Percentiles rank a stretch among this genome's conserved stretches.
phyloP scores from a whole-genome alignment of 345 rosid species.

The Populus pruinosa region DNA sequence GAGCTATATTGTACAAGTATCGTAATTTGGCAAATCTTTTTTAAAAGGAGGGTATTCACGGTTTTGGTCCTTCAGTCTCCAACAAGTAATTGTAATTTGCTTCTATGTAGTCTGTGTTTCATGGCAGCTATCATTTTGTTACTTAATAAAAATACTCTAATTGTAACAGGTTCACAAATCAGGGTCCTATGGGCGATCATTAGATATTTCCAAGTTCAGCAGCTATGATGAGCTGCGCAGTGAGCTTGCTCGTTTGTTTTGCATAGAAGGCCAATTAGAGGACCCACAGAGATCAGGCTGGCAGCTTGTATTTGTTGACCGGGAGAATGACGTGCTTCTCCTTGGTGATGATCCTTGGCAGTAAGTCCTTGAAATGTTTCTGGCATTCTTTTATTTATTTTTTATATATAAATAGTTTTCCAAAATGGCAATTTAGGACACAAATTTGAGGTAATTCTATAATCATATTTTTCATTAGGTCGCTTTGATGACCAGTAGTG shows the following conservation, averaged over 20 bases:
- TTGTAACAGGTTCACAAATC: conserved; percentile 57
- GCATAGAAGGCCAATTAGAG: conserved; percentile 73
- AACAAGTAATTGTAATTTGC: background rate
- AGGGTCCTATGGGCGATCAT: conserved; percentile 73
- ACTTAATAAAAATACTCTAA: background rate
- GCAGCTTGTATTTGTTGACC: conserved; percentile 94
- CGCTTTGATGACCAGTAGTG: too few relatives aligned
- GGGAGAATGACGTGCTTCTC: conserved; percentile 89
- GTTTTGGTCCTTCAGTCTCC: background rate
- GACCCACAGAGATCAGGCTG: conserved; percentile 91
- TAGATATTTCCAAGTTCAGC: conserved; percentile 83
- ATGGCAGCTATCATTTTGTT: background rate
- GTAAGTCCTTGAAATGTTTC: conserved; percentile 35
- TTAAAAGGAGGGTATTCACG: background rate
- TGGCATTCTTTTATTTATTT: background rate
- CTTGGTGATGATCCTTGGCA: conserved; percentile 93
- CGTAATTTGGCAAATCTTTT: background rate
- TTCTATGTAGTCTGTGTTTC: background rate
- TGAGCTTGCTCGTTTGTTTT: conserved; percentile 77
- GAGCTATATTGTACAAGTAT: background rate
- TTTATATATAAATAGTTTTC: background rate
- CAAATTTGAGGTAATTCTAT: background rate
- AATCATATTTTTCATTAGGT: too few relatives aligned
- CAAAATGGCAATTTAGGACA: background rate
- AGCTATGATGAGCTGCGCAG: conserved; percentile 82